Evolutionary conservation across 2,329 filamentous ascomycete species (phyloP), one percentile per base, ranked within the genome.

Genomic region (Chrysosporium queenslandicum): DNA sequence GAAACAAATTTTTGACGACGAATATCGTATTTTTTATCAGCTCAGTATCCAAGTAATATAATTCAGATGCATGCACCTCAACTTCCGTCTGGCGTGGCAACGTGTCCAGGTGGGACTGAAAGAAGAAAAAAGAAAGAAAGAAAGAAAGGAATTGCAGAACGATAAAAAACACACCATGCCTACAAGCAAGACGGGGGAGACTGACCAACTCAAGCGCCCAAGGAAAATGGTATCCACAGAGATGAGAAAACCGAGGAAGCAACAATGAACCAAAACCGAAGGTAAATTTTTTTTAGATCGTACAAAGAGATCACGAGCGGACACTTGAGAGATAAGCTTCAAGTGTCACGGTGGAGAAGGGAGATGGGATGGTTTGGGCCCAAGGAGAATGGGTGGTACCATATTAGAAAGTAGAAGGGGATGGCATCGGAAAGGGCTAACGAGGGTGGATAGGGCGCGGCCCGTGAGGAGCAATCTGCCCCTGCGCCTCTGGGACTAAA

Each of bases 141-240:
- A 27, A 16, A 43, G 23, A 40, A 11, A 21, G 20, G 12, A 21
- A 43, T 43, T 18, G 5, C 21, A 29, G n/a, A n/a, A n/a, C n/a
- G n/a, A n/a, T n/a, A n/a, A n/a, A n/a, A n/a, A n/a, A n/a, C n/a
- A n/a, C n/a, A n/a, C n/a, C n/a, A n/a, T n/a, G n/a, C 21, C 3
- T 43, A 20, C 12, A 12, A n/a, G n/a, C 12, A 45, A 45, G 27
- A 45, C 8, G 6, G n/a, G n/a, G n/a, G n/a, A n/a, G n/a, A n/a
- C n/a, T 12, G 23, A 48, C 4, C 12, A 14, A 23, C 5, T 6
- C 2, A 45, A 34, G 20, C 30, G 30, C 45, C 45, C 12, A 39
- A 48, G 30, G 32, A 37, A 39, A 48, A n/a, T 48, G 45, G 45
- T 48, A 48, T 48, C 30, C 34, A 25, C n/a, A 36, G 29, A n/a